Base-by-base conservation (phyloP, 768 basidiomycete genomes). In the Boletellus ananas region DNA sequence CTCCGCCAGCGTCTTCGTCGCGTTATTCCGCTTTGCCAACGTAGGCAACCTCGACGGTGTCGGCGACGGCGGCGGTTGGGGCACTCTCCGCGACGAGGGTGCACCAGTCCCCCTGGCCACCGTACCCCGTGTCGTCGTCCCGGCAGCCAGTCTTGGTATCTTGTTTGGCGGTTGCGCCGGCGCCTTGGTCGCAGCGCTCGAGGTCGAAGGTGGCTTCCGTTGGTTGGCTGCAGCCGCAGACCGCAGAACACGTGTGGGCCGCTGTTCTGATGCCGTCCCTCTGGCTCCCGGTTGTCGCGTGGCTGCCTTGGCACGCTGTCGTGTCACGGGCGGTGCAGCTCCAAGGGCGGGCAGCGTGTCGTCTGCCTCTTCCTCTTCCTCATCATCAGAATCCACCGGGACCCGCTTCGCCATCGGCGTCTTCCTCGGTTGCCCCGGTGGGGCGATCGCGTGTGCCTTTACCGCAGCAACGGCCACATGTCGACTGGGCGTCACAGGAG, bases 371-470 rank as follows among this genome's bases (percentile, higher is more conserved):
- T 68, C 73, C 18, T 64, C 69, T 38, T 72, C 83, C 37, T 88
- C 85, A 43, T 83, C 80, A 41, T 85, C 85, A 3, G 84, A 83
- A 54, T 86, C 86, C 45, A 78, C 74, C 1, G 82, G 81, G 10
- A 75, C 54, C 34, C 87, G 82, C 69, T 93, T 91, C 40, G 82
- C 75, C 47, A 81, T 77, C 0, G 93, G 93, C 1, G 92, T 93
- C 73, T 95, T 96, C 57, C 85, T 83, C 27, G 87, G 90, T 63
- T 90, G 91, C 17, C 85, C 88, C 9, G 87, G 89, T 17, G 90
- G 85, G 11, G 80, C 78, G 18, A 89, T 87, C 16, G 78, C 80
- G 29, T 77, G 79, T 0, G 89, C 86, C 51, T 81, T 83, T 10
- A 85, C 85, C 11, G 84, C 71, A 10, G 87, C 87, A 8, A 78